Conservation (phyloP, 177 flowering plant genomes). For the Telopea speciosissima region DNA sequence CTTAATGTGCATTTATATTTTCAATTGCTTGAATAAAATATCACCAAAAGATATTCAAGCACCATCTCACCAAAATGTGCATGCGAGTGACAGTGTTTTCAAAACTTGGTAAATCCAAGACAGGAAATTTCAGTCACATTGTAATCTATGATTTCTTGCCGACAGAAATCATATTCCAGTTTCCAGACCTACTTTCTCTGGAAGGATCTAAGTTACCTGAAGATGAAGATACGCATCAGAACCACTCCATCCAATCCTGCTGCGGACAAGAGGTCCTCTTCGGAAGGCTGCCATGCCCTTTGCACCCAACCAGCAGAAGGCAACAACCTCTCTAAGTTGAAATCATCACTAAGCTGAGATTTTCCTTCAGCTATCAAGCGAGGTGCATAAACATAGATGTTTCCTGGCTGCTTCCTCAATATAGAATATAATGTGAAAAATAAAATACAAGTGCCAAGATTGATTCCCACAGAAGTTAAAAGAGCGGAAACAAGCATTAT, state of each 20-base stretch:
- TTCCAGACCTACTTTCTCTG: not conserved
- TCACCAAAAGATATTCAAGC: too few relatives aligned
- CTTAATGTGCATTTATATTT: too few relatives aligned
- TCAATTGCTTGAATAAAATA: too few relatives aligned
- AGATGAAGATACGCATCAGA: constrained; percentile 65
- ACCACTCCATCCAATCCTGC: constrained; percentile 84
- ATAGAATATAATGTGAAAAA: constrained; percentile 73
- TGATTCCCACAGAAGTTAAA: constrained; percentile 90
- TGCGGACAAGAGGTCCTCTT: constrained; percentile 54
- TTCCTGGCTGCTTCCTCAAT: constrained; percentile 66
- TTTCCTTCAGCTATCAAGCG: constrained; percentile 58
- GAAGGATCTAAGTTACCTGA: constrained; percentile 43
- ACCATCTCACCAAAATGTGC: not conserved
- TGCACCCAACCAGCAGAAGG: constrained; percentile 84
- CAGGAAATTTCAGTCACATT: not conserved
- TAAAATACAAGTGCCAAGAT: constrained; percentile 64
- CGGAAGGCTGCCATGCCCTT: constrained; percentile 67
- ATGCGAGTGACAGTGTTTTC: not conserved
- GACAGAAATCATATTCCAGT: not conserved
- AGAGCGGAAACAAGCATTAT: constrained; percentile 85
- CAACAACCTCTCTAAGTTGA: constrained; percentile 55
- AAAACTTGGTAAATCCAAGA: not conserved
- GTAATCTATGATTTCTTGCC: not conserved
- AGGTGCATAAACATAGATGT: constrained; percentile 59
- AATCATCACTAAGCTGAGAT: constrained; percentile 24